Evolutionary conservation across 345 rosid genomes (phyloP), one percentile per base, ranked within the genome.

Genomic region (Melastoma malabathricum): DNA sequence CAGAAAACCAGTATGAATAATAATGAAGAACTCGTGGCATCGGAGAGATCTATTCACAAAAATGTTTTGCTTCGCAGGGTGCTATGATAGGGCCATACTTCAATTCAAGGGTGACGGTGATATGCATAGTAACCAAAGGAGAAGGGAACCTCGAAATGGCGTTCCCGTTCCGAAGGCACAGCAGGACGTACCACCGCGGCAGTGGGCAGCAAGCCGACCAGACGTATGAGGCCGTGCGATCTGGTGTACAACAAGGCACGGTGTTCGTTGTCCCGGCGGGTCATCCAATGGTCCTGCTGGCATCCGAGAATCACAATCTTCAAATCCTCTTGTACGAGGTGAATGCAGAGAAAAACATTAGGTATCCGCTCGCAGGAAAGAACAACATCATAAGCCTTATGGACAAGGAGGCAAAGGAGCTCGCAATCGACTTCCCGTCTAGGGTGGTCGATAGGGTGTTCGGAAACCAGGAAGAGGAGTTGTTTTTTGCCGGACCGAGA

Each of bases 131-230:
- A 2, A 45, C 58, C 3, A 38, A 65, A 6, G 77, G 79, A 0
- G 55, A 65, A 19, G 83, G 83, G 10, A 23, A 29, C 51, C 1
- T 73, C 10, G 82, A 76, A 57, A 76, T 80, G 64, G 75, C 68
- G 0, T 75, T 81, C 19, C 83, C 83, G 38, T 31, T 31, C 10
- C 38, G 12, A 12, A 34, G 41, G 41, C 12, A 4, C 18, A 0
- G 44, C 8, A 19, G 8, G 44, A 43, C 46, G 5, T 10, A 20
- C 47, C 41, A n/a, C 34, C 34, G 0, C 49, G 49, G 4, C 0
- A 5, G 31, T 15, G 9, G 46, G 47, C 54, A 13, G 47, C 7
- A 43, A 16, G 6, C 18, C 6, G 44, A n/a, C n/a, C 51, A 25
- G 4, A 41, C 48, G 6, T 79, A 57, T 63, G 59, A 59, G 29